Conservation (phyloP, 495 filamentous ascomycete species). For the Cryomyces minteri region DNA sequence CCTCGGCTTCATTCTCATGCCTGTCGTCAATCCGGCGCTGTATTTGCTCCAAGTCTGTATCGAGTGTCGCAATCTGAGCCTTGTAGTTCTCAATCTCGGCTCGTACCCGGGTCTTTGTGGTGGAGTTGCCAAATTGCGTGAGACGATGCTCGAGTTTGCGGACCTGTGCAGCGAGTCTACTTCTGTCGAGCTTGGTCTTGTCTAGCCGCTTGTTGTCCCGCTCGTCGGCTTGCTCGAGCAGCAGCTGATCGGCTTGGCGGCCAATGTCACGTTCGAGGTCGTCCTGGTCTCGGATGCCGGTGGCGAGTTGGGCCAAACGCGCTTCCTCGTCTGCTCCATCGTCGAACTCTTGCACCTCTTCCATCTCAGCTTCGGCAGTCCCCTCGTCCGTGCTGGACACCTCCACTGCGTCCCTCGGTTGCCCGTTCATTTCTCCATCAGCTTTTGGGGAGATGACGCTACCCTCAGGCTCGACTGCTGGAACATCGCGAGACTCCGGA, state of each 20-base stretch:
- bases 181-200: constrained; percentile 45
- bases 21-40: constrained; percentile 59
- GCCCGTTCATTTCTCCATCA: too few relatives aligned
- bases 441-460: too few relatives aligned
- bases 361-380: too few relatives aligned
- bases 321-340: constrained; percentile 32
- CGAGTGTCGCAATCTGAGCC: constrained; percentile 36
- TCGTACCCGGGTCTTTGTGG: constrained; percentile 29
- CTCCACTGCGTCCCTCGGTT: too few relatives aligned
- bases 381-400: too few relatives aligned
- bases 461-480: too few relatives aligned
- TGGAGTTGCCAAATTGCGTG: constrained; percentile 26
- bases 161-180: constrained; percentile 28
- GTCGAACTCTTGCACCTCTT: background rate
- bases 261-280: constrained; percentile 36
- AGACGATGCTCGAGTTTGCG: constrained; percentile 30
- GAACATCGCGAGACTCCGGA: too few relatives aligned
- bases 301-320: constrained; percentile 47
- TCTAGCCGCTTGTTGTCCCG: constrained; percentile 73
- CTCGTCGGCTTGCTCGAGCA: constrained; percentile 72
- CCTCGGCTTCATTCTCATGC: constrained; percentile 29
- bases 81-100: constrained; percentile 46
- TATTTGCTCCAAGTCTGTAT: constrained; percentile 59
- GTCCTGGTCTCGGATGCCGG: constrained; percentile 65
- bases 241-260: constrained; percentile 50